Evolutionary conservation across 2,329 filamentous ascomycete genomes (phyloP).

Genomic region (Hypoxylon sp.): DNA sequence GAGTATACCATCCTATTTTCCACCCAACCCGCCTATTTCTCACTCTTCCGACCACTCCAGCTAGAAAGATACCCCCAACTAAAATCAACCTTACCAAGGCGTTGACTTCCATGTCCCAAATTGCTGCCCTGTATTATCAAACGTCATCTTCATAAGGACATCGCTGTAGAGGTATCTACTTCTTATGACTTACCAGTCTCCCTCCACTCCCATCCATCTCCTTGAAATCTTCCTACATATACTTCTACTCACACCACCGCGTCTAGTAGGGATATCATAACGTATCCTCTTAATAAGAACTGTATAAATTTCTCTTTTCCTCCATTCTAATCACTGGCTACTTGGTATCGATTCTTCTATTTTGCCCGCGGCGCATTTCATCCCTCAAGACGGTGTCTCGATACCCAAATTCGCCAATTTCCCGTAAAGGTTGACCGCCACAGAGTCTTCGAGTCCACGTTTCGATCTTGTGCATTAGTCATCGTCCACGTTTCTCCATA

Average conservation of each 20-base stretch:
- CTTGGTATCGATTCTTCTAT: conserved; percentile 19
- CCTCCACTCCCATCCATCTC: conserved; percentile 19
- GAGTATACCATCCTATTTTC: conserved; percentile 1
- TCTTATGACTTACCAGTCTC: conserved; percentile 24
- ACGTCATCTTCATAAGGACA: conserved; percentile 22
- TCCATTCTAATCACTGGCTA: conserved; percentile 28
- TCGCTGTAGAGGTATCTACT: conserved; percentile 25
- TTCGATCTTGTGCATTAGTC: background rate
- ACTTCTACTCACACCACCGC: conserved; percentile 5
- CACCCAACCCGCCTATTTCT: background rate
- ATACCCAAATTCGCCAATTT: background rate
- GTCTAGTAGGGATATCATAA: conserved; percentile 12
- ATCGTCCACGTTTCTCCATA: background rate
- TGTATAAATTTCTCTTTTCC: conserved; percentile 14
- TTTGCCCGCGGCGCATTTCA: background rate
- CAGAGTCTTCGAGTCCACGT: background rate
- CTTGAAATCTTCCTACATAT: conserved; percentile 35
- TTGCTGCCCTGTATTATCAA: conserved; percentile 10
- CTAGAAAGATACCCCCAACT: conserved; percentile 3
- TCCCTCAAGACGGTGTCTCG: conserved; percentile 1
- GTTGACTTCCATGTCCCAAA: conserved; percentile 31
- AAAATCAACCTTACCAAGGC: conserved; percentile 15
- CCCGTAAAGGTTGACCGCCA: background rate
- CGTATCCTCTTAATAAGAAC: conserved; percentile 19
- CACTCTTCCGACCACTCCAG: background rate